Base-by-base conservation (phyloP, 2,329 filamentous ascomycete species). In the Curvularia hawaiiensis region DNA sequence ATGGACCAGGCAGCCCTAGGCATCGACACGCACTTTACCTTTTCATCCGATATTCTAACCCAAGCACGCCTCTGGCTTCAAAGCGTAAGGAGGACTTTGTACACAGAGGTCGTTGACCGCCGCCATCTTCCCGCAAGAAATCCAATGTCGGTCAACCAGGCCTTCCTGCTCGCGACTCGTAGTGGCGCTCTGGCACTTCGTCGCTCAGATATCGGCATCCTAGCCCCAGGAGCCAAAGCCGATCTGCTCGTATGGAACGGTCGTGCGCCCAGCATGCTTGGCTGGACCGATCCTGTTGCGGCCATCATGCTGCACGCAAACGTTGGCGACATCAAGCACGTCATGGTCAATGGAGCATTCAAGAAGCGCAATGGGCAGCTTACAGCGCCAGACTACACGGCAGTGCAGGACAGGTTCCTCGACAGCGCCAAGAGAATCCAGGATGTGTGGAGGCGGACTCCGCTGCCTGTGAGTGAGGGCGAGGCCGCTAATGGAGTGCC, bases 31-130 rank as follows among this genome's bases (percentile, higher is more conserved):
- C 80, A 84, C 63, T 81, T 82, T 58, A 81, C 82, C 10, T 85
- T 79, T 67, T 82, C 79, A 0, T 75, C 78, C 3, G 83, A 85
- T 50, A 65, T 74, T 12, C 35, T 70, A 3, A 64, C 62, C 0
- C 84, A 86, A 62, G 82, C 83, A 1, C 79, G 84, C 1, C 63
- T 86, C 11, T 86, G 82, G 83, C 74, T 85, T 1, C 84, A 85
- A 65, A 71, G 67, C 7, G 75, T 73, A 0, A 77, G 84, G 2
- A 73, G 74, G 22, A 63, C 64, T 7, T 68, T 79, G 16, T 83
- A 77, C 66, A 59, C 69, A 39, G 63, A 78, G 14, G 72, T 80
- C 0, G 62, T 83, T 10, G 61, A 75, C 0, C 61, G 66, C 0
- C 81, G 79, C 75, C 58, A 77, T 14, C 63, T 85, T 2, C 82